Evolutionary conservation across 441 rosid species (phyloP).

Genomic region (Gossypium gossypioides): DNA sequence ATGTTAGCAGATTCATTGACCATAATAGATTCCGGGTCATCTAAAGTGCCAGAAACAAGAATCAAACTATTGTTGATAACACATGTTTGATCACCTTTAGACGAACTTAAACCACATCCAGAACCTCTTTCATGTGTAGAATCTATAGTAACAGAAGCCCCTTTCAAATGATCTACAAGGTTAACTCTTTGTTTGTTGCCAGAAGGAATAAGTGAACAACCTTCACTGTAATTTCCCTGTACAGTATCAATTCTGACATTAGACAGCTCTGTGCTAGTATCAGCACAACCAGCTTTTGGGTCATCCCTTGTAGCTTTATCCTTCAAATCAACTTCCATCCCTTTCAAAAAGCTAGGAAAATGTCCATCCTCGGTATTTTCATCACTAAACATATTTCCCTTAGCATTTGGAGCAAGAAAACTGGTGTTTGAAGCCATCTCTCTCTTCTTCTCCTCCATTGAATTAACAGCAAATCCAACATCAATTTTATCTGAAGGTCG

Average conservation of each 20-base stretch:
- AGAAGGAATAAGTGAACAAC: conserved; percentile 12
- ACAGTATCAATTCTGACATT: conserved; percentile 11
- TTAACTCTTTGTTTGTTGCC: conserved; percentile 17
- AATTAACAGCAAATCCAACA: conserved; percentile 6
- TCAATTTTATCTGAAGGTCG: conserved; percentile 18
- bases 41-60: conserved; percentile 6
- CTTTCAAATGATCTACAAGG: conserved; percentile 14
- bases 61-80: conserved; percentile 17
- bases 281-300: conserved; percentile 14
- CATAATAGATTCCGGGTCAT: conserved; percentile 16
- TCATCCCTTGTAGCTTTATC: conserved; percentile 18
- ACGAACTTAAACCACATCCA: conserved; percentile 10
- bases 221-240: conserved; percentile 19
- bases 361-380: conserved; percentile 18
- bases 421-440: conserved; percentile 10
- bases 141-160: conserved; percentile 15
- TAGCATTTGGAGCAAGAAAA: conserved; percentile 12
- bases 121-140: conserved; percentile 15
- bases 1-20: conserved; percentile 14
- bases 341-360: conserved; percentile 20
- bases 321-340: conserved; percentile 16
- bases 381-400: conserved; percentile 14
- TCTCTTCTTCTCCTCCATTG: conserved; percentile 16
- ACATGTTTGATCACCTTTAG: conserved; percentile 8
- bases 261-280: conserved; percentile 10